Evolutionary conservation across 306 rosid species (phyloP), one percentile per base, ranked within the genome.

Genomic region (Quercus mongolica): DNA sequence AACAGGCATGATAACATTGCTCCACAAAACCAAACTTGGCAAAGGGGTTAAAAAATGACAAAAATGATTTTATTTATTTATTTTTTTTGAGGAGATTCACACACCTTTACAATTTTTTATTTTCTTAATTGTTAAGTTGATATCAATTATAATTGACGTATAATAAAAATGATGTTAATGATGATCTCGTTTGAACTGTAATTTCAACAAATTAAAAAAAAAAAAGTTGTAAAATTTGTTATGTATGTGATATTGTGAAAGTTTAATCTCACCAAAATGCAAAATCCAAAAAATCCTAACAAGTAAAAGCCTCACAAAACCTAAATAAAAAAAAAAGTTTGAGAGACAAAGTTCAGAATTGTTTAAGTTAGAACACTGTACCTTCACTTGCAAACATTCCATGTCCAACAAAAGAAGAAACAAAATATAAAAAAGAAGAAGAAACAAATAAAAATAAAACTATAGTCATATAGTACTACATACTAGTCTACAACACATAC

Each of bases 351-450:
- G 61, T 63, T 15, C 41, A 33, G 67, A 61, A 61, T 10, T 49
- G 73, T 49, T 59, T 81, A 46, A 73, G 69, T 65, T 51, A 70
- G 44, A 63, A 71, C 31, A 59, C 83, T 81, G 73, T 88, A 80
- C 78, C 91, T 89, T 86, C 87, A 68, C 76, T 71, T 81, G 79
- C 90, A 87, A 87, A 89, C 97, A 92, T 91, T 91, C 94, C 69
- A 79, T 85, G 85, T 72, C 86, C 80, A 73, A 81, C 67, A 82
- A 78, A 83, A 86, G 83, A 91, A 83, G 86, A 88, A 84, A 74
- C 73, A 69, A 69, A 74, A 62, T 69, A 25, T 71, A 51, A 25
- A 64, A 38, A 56, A 25, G 35, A 18, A 35, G 17, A 69, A 8
- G 33, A 25, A 41, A 41, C 46, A 41, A 38, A 78, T 1, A 79